Evolutionary conservation across 2,329 filamentous ascomycete species (phyloP), one percentile per base, ranked within the genome.

Genomic region (Penicillium fuscoglaucum): DNA sequence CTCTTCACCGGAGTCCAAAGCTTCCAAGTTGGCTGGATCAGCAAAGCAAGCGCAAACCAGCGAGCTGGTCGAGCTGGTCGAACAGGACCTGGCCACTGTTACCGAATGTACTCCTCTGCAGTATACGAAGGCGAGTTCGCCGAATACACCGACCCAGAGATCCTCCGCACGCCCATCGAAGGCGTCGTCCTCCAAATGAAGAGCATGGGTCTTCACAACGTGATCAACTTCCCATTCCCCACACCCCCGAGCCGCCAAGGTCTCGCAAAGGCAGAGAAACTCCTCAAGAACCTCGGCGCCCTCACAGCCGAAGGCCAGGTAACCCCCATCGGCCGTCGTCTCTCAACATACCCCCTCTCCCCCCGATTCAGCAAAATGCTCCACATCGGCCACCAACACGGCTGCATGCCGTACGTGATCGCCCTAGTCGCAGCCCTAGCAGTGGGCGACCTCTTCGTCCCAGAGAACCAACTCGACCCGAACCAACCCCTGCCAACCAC

Each of bases 1-100:
- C 83, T 86, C n/a, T 79, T 85, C 12, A 97, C 90, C 9, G 93
- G 93, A 4, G 93, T 99, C 0, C 95, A 99, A 73, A 96, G 90
- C 70, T 99, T 96, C 72, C 90, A 96, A 68, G 86, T 99, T 53
- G 89, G 90, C 41, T 99, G 93, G 91, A 96, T 98, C 72, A 97
- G 93, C 79, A 98, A 99, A 78, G 95, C 95, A 29, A 96, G 91
- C 72, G 93, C 95, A 8, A 90, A 88, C 64, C 95, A 99, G 76
- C 85, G 95, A 72, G 87, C 91, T 59, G 95, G 95, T 77, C 91
- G 95, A 83, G 95, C 95, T 57, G 95, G 96, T 62, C 88, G 95
- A 81, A 99, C 93, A 4, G 93, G 92, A 0, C 93, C 95, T 1
- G 95, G 95, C 8, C 96, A 99, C 76, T 98, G 93, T 76, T 99